Conservation (phyloP, 2,329 filamentous ascomycete genomes). For the Alternaria metachromatica region DNA sequence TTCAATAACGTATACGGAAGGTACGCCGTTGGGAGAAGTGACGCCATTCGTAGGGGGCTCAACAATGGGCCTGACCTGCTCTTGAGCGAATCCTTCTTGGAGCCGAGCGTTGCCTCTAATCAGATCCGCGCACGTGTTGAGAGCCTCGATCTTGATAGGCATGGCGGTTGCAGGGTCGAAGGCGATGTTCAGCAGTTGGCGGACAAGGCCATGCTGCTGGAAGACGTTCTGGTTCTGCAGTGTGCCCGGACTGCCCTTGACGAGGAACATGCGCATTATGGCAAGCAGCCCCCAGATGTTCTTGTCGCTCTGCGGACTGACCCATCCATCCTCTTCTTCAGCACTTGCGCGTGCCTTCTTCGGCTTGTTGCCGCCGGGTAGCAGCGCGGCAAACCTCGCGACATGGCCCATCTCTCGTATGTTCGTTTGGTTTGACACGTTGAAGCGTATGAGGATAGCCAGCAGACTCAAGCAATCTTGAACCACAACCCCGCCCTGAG, state of each 20-base stretch:
- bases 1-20: slow-evolving; percentile 87
- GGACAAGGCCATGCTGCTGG: slow-evolving; percentile 80
- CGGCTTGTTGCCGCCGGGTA: slow-evolving; percentile 66
- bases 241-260: slow-evolving; percentile 79
- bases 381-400: slow-evolving; percentile 71
- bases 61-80: slow-evolving; percentile 73
- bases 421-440: slow-evolving; percentile 89
- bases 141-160: slow-evolving; percentile 83
- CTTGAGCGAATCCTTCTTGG: slow-evolving; percentile 88
- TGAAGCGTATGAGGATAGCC: slow-evolving; percentile 85
- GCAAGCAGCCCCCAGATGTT: slow-evolving; percentile 91
- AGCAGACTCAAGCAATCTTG: slow-evolving; percentile 93
- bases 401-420: slow-evolving; percentile 92
- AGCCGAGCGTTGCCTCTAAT: slow-evolving; percentile 80
- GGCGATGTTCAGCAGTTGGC: slow-evolving; percentile 79
- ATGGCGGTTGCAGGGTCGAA: slow-evolving; percentile 77
- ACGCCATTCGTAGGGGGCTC: slow-evolving; percentile 52
- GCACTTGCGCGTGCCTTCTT: slow-evolving; percentile 61
- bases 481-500: slow-evolving; percentile 82
- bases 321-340: slow-evolving; percentile 72
- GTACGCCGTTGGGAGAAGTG: slow-evolving; percentile 57
- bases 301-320: slow-evolving; percentile 78
- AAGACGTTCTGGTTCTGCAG: slow-evolving; percentile 84
- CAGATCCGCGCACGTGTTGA: slow-evolving; percentile 85
- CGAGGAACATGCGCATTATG: slow-evolving; percentile 84